Conservation (phyloP, 2,329 filamentous ascomycete species). For the Alternaria ethzedia region DNA sequence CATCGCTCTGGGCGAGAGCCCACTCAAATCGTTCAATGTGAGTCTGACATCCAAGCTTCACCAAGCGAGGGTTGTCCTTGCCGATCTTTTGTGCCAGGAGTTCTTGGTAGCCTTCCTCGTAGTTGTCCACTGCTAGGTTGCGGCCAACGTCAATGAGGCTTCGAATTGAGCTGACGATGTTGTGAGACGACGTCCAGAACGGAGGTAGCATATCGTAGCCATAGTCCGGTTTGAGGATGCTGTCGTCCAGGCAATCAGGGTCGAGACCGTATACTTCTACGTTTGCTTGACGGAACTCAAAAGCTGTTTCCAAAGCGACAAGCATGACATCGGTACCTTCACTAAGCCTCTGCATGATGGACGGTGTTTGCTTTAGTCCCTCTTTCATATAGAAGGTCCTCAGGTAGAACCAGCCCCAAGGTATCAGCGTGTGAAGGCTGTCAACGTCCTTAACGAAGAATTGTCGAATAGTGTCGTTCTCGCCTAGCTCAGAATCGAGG, state of each 20-base stretch:
- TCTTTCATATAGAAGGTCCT: conserved; percentile 76
- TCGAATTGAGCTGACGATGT: conserved; percentile 50
- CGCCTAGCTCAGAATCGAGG: conserved; percentile 67
- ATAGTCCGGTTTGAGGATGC: conserved; percentile 51
- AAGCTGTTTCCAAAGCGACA: conserved; percentile 67
- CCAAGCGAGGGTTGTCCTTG: conserved; percentile 55
- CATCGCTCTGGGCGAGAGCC: conserved; percentile 60
- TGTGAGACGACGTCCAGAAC: conserved; percentile 80
- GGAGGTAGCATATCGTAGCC: conserved; percentile 74
- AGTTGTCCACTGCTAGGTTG: conserved; percentile 49
- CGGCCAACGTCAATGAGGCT: conserved; percentile 52
- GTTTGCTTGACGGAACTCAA: conserved; percentile 74
- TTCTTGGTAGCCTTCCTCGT: conserved; percentile 44
- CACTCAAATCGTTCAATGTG: conserved; percentile 67
- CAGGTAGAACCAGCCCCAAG: conserved; percentile 72
- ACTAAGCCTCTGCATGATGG: conserved; percentile 53
- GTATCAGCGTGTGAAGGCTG: conserved; percentile 75
- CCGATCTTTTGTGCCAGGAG: conserved; percentile 54
- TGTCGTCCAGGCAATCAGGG: conserved; percentile 64
- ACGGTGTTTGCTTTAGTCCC: conserved; percentile 63
- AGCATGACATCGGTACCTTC: conserved; percentile 81
- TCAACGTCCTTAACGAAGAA: conserved; percentile 76
- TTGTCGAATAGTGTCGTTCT: conserved; percentile 79
- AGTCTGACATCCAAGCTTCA: conserved; percentile 64
- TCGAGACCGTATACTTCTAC: conserved; percentile 74